Evolutionary conservation across 1,284 basidiomycete species (phyloP), one percentile per base, ranked within the genome.

Genomic region (Schizopora paradoxa): DNA sequence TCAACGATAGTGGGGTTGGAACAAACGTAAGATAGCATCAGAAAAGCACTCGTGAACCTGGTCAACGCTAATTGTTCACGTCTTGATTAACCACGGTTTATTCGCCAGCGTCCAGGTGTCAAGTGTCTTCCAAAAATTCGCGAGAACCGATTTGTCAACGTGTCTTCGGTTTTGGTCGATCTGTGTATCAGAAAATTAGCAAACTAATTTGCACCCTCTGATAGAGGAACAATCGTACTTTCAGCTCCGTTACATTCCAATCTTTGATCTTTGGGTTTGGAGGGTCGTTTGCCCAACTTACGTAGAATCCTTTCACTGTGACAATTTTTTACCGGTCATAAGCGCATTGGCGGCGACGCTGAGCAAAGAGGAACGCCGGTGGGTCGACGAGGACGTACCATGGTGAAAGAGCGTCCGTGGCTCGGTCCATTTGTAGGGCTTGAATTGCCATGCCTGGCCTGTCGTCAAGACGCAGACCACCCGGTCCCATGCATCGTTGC

Each of bases 391-490:
- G 25, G 28, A 65, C 77, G 47, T 53, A 94, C 92, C 91, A 61
- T 98, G 86, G 61, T 94, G 88, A 68, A 98, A 98, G 22, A 98
- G 67, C 45, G 86, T 78, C 51, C 82, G 82, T 1, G 95, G 94
- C 56, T 98, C 92, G 41, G 75, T 82, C 94, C 94, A 98, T 62
- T 92, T 92, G 69, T 98, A 99, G 23, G 87, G 84, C 54, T 86
- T 79, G 68, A 99, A 99, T 64, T 98, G 95, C 95, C 95, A 99
- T 40, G 86, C 83, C 58, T 98, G 95, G 2, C 95, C 95, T 0
- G 92, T 98, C 1, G 95, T 98, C 76, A 97, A 86, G 8, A 99
- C 95, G 55, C 91, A 95, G 3, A 97, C 84, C 4, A 99, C 96
- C 19, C 95, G 78, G 51, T 95, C 91, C 92, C 92, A 95, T 4